Conservation (phyloP, 108 stramenopile genomes). For the Nannochloropsis gaditana region DNA sequence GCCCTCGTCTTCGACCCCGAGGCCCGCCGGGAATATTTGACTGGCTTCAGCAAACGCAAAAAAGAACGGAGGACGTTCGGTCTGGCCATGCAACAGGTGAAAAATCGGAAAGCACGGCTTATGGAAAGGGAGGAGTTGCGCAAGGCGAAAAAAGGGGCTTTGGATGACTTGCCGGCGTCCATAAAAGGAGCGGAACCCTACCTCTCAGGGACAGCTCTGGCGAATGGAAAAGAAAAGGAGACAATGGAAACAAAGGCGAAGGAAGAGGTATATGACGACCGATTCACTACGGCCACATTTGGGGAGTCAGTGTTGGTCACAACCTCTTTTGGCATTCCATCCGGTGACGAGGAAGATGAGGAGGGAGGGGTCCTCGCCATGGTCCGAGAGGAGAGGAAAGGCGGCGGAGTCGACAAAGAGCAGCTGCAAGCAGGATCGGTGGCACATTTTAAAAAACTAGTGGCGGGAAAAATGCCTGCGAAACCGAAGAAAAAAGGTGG, state of each 20-base stretch:
- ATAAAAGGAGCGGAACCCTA: conserved; percentile 32
- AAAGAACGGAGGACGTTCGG: conserved; percentile 47
- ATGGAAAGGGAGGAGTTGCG: conserved; percentile 47
- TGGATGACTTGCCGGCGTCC: conserved; percentile 26
- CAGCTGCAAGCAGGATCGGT: conserved; percentile 31
- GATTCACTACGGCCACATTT: conserved; percentile 27
- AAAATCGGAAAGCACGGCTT: conserved; percentile 48
- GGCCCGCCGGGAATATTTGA: conserved; percentile 36
- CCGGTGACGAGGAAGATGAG: conserved; percentile 39
- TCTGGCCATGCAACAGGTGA: conserved; percentile 49
- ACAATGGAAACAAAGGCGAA: background rate
- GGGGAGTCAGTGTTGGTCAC: conserved; percentile 41
- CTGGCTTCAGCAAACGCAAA: conserved; percentile 49
- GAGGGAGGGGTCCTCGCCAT: background rate
- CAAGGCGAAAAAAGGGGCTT: conserved; percentile 18
- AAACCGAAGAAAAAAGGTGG: conserved; percentile 31
- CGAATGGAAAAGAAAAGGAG: no score
- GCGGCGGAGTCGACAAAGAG: conserved; percentile 23
- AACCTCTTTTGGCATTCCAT: conserved; percentile 37
- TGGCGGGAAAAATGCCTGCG: conserved; percentile 45
- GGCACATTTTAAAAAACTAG: conserved; percentile 34
- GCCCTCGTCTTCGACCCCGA: background rate
- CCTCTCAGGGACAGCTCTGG: background rate
- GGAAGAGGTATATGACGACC: background rate
- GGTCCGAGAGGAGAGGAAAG: background rate